phyloP scores from a whole-genome alignment of 1,284 basidiomycete genomes.

The Naganishia cerealis region DNA sequence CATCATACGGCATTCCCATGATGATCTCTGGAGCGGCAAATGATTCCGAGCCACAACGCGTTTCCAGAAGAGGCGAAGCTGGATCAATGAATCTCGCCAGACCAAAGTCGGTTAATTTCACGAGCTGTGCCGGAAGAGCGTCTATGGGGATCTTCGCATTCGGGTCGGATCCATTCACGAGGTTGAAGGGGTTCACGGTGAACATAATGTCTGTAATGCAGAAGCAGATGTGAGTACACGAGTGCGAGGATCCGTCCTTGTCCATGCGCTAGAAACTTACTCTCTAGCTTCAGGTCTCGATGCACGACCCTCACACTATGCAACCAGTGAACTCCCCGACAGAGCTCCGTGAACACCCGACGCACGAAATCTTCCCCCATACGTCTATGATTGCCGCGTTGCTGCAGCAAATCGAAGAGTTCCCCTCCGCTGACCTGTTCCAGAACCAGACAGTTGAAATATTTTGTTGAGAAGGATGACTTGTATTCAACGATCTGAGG shows the following conservation, averaged over 20 bases:
- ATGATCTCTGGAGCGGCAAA: constrained; percentile 91
- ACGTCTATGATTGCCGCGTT: constrained; percentile 59
- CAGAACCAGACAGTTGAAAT: constrained; percentile 77
- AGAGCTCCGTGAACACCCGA: constrained; percentile 76
- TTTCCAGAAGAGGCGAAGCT: constrained; percentile 68
- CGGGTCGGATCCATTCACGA: constrained; percentile 47
- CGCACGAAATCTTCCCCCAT: constrained; percentile 61
- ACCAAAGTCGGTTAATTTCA: constrained; percentile 89
- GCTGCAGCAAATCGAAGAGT: constrained; percentile 73
- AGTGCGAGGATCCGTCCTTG: not conserved
- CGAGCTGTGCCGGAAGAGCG: constrained; percentile 61
- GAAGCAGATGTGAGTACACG: not conserved
- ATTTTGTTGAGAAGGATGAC: constrained; percentile 70
- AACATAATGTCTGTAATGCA: constrained; percentile 62
- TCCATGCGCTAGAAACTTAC: constrained; percentile 59
- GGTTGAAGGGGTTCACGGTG: constrained; percentile 56
- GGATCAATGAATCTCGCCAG: constrained; percentile 80
- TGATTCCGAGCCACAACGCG: constrained; percentile 84
- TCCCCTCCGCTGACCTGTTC: constrained; percentile 79
- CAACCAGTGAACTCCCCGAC: constrained; percentile 82
- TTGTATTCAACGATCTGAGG: constrained; percentile 77
- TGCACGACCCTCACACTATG: constrained; percentile 83
- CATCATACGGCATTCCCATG: constrained; percentile 74
- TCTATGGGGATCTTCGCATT: constrained; percentile 51
- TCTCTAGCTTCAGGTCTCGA: constrained; percentile 91